phyloP scores from a whole-genome alignment of 441 rosid species.

The Adansonia rubrostipa region DNA sequence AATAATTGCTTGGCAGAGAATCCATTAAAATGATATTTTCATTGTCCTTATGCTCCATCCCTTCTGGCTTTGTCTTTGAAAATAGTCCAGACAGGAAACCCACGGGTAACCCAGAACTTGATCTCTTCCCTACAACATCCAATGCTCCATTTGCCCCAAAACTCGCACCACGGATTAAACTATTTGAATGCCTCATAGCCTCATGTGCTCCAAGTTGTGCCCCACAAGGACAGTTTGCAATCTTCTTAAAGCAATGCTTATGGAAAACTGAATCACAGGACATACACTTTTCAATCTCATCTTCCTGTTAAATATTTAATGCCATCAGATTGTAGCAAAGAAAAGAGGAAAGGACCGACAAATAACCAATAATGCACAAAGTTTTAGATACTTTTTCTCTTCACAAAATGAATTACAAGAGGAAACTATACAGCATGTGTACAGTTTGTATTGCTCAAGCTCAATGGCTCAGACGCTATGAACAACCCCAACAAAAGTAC shows the following conservation, averaged over 20 bases:
- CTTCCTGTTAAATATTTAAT: constrained; percentile 61
- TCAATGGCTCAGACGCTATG: neutral
- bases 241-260: constrained; percentile 71
- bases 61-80: constrained; percentile 54
- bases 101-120: too few species aligned
- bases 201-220: constrained; percentile 41
- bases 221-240: constrained; percentile 73
- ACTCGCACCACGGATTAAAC: constrained; percentile 35
- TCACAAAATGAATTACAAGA: constrained; percentile 9
- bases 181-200: constrained; percentile 28
- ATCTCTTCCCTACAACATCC: constrained; percentile 46
- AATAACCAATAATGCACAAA: neutral
- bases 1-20: constrained; percentile 69
- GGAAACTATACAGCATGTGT: neutral
- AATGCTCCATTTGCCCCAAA: constrained; percentile 39
- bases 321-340: constrained; percentile 29
- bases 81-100: constrained; percentile 69
- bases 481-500: neutral
- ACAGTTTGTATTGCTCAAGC: neutral
- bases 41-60: constrained; percentile 41
- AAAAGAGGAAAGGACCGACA: neutral
- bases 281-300: constrained; percentile 64
- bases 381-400: neutral
- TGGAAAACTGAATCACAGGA: constrained; percentile 74
- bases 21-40: constrained; percentile 73